Base-by-base conservation (phyloP, 257 asterid species). In the Mitragyna speciosa region DNA sequence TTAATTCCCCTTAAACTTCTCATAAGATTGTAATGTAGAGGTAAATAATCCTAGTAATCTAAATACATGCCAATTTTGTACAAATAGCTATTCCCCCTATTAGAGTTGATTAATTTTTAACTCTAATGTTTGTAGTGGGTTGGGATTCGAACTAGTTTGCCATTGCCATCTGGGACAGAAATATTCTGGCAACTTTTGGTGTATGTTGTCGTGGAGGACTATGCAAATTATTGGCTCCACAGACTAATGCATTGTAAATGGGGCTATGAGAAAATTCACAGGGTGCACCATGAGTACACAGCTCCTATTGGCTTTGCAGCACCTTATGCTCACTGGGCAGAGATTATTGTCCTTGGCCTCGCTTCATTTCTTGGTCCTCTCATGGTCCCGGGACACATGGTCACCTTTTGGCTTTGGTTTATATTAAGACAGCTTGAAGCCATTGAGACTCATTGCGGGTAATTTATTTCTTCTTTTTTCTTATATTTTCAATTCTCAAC, bases 291-390 rank as follows among this genome's bases (percentile, higher is more conserved):
- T 51, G 97, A 91, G 75, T 90, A 90, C 83, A 84, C 88, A 2
- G 97, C 96, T 58, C 97, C 96, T 0, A 89, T 88, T 56, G 89
- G 89, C 30, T 89, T 93, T 58, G 94, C 96, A 70, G 95, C 96
- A 36, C 95, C 94, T 33, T 89, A 93, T 64, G 95, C 97, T 20
- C 96, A 93, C 41, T 89, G 92, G 93, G 95, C 94, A 0, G 97
- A 91, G 70, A 86, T 90, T 72, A 85, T 91, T 47, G 84, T 91
- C 70, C 89, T 93, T 0, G 97, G 95, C 65, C 72, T 87, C 0
- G 94, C 97, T 79, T 87, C 95, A 2, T 91, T 93, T 77, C 80
- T 93, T 30, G 97, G 97, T 22, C 97, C 95, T 6, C 30, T 88
- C 1, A 79, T 93, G 31, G 92, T 77, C 54, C 95, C 95, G 0